Evolutionary conservation across 78 protist species (phyloP).

Genomic region (slime mould (Dictyostelium discoideum)): DNA sequence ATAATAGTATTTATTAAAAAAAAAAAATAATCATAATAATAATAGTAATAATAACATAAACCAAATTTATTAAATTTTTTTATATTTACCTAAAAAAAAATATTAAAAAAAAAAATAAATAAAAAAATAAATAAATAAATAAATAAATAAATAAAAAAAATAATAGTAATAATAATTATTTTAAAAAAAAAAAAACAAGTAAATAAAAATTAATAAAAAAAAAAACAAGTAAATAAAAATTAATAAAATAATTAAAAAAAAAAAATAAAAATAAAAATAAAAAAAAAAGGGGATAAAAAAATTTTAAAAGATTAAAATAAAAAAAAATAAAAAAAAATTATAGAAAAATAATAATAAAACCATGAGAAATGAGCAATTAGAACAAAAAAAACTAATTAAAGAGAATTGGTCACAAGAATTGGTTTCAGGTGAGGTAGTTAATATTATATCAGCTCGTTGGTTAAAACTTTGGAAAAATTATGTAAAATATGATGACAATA

Average conservation of each 20-base stretch:
- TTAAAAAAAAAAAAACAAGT: neutral
- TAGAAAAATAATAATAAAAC: neutral
- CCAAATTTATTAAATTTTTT: neutral
- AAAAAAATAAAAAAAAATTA: neutral
- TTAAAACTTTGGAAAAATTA: slow-evolving; percentile 43
- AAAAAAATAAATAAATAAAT: no score
- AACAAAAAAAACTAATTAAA: slow-evolving; percentile 39
- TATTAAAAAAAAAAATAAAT: no score
- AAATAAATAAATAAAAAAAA: no score
- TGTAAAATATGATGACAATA: slow-evolving; percentile 53
- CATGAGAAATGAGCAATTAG: slow-evolving; percentile 39
- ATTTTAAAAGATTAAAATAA: neutral
- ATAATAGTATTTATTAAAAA: neutral
- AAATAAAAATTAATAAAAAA: neutral
- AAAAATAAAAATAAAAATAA: neutral
- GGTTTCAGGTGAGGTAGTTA: slow-evolving; percentile 34
- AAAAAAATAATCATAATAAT: neutral
- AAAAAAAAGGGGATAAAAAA: neutral
- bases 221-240: neutral
- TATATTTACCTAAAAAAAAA: no score
- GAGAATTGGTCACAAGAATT: slow-evolving; percentile 59
- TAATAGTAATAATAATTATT: no score
- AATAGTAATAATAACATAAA: neutral
- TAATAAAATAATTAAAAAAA: neutral
- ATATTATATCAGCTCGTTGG: slow-evolving; percentile 62